Conservation (phyloP, 78 protist genomes). For the Parvularia atlantis region DNA sequence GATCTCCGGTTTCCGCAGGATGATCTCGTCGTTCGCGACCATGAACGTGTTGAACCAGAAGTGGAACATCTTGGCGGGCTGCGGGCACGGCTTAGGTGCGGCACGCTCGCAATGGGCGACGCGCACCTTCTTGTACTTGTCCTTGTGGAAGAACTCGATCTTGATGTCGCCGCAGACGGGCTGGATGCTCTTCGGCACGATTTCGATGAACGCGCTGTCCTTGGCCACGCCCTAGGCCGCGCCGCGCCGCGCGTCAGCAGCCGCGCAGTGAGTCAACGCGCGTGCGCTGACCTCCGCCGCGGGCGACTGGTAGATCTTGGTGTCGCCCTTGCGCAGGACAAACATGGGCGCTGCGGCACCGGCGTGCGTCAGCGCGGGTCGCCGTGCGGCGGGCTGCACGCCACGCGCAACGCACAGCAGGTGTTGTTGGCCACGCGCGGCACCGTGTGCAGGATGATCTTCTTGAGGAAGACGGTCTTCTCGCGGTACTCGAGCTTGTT, state of each 20-base stretch:
- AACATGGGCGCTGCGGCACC: neutral
- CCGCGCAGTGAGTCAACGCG: too few species aligned
- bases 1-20: conserved; percentile 39
- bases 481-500: too few species aligned
- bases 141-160: neutral
- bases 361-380: too few species aligned
- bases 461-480: too few species aligned
- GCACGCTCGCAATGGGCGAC: too few species aligned
- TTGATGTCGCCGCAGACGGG: neutral
- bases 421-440: too few species aligned
- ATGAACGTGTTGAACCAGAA: conserved; percentile 73
- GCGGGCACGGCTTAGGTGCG: too few species aligned
- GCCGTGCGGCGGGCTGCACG: too few species aligned
- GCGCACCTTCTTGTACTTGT: neutral
- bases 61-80: conserved; percentile 45
- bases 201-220: neutral
- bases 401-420: too few species aligned
- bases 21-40: neutral
- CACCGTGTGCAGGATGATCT: too few species aligned
- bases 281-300: neutral
- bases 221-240: neutral
- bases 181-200: neutral
- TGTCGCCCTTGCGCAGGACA: neutral
- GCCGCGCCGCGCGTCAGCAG: too few species aligned
- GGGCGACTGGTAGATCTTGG: neutral